Evolutionary conservation across 192 early-diverging fungal species (phyloP).

Genomic region (Gonapodya prolifera): DNA sequence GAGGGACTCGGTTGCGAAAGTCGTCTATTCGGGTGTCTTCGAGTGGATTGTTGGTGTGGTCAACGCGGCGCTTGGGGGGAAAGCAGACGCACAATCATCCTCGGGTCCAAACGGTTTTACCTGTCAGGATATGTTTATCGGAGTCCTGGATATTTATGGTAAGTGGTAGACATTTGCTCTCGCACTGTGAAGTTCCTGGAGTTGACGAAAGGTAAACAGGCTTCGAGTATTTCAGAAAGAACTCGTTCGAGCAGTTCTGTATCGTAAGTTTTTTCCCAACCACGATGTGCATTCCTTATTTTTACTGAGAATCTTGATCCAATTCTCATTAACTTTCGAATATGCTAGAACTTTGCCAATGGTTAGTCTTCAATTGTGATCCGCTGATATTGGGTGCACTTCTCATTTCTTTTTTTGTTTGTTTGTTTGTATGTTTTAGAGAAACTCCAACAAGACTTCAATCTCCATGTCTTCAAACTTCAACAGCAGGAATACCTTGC

Average conservation of each 20-base stretch:
- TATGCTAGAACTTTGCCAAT: constrained; percentile 24
- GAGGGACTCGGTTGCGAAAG: constrained; percentile 91
- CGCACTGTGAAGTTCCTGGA: too few species aligned
- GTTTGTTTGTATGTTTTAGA: constrained; percentile 46
- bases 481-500: constrained; percentile 97
- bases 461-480: constrained; percentile 95
- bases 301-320: background rate
- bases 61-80: constrained; percentile 57
- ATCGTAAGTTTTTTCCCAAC: constrained; percentile 26
- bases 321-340: too few species aligned
- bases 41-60: constrained; percentile 90
- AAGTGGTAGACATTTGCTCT: too few species aligned
- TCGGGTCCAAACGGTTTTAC: constrained; percentile 11
- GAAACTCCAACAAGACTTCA: constrained; percentile 98
- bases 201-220: too few species aligned
- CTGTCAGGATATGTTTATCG: constrained; percentile 54
- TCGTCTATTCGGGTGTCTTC: constrained; percentile 89
- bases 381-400: background rate
- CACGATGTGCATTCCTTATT: background rate
- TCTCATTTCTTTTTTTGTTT: background rate
- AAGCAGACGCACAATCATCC: constrained; percentile 23
- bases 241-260: constrained; percentile 99
- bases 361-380: background rate
- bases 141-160: constrained; percentile 96
- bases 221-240: constrained; percentile 98